Conservation (phyloP, 352 stramenopile genomes). For the Pythium aristosporum region DNA sequence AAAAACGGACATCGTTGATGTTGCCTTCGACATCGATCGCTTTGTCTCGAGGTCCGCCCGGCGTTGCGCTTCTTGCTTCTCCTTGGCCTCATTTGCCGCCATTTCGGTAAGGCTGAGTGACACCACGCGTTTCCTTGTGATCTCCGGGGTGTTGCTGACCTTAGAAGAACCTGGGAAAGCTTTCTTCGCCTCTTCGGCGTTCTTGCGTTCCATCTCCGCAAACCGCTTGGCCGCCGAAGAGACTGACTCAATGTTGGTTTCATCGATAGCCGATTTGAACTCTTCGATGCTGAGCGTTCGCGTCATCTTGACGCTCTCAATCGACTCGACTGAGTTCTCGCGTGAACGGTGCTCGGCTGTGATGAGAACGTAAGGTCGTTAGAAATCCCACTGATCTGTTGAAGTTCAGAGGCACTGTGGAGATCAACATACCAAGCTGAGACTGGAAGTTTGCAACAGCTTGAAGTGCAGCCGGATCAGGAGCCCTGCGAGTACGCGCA, state of each 20-base stretch:
- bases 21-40: constrained; percentile 16
- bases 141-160: background rate
- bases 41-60: constrained; percentile 17
- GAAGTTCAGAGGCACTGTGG: background rate
- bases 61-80: constrained; percentile 20
- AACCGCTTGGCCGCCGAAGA: constrained; percentile 60
- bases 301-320: constrained; percentile 20
- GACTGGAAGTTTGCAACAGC: constrained; percentile 58
- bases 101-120: constrained; percentile 11
- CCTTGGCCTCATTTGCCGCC: constrained; percentile 8
- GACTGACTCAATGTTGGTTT: constrained; percentile 42
- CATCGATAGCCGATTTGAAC: constrained; percentile 58
- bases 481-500: constrained; percentile 29
- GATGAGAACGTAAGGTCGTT: background rate
- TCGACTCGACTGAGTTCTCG: constrained; percentile 18
- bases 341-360: constrained; percentile 33
- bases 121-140: background rate
- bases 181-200: constrained; percentile 22
- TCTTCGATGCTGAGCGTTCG: constrained; percentile 44
- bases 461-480: constrained; percentile 43
- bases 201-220: constrained; percentile 62
- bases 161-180: background rate
- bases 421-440: constrained; percentile 41
- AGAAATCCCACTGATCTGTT: background rate
- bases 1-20: constrained; percentile 19